Evolutionary conservation across 139 green algal species (phyloP).

Genomic region (Chlamydomonas sp.): DNA sequence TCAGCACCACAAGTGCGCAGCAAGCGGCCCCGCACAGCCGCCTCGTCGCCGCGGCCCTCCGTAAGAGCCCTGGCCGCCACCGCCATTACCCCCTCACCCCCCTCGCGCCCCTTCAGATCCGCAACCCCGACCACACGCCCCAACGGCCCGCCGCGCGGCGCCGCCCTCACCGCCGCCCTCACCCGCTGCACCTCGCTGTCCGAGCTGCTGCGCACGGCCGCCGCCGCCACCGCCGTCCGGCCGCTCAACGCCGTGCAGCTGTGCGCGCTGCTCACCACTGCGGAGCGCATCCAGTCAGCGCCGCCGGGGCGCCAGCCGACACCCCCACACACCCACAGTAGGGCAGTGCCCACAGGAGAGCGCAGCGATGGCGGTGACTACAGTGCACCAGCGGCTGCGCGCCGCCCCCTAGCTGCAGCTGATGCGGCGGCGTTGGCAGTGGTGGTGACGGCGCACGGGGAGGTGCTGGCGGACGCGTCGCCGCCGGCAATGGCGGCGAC

Average conservation of each 20-base stretch:
- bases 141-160: not conserved
- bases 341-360: not conserved
- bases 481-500: constrained; percentile 12
- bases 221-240: not conserved
- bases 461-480: constrained; percentile 31
- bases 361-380: not conserved
- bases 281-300: not conserved
- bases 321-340: not conserved
- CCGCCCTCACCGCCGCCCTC: not conserved
- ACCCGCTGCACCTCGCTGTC: not conserved
- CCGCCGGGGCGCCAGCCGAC: no score
- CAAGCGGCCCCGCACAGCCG: no score
- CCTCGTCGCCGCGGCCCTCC: no score
- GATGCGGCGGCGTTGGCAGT: not conserved
- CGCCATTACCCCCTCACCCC: not conserved
- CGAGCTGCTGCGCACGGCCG: not conserved
- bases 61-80: no score
- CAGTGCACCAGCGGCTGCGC: not conserved
- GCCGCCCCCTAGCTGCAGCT: not conserved
- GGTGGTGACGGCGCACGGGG: not conserved
- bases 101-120: not conserved
- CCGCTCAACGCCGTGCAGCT: constrained; percentile 23
- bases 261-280: not conserved
- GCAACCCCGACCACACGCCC: not conserved
- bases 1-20: no score